Base-by-base conservation (phyloP, 169 alveolate species). In the Plasmodium yoelii region DNA sequence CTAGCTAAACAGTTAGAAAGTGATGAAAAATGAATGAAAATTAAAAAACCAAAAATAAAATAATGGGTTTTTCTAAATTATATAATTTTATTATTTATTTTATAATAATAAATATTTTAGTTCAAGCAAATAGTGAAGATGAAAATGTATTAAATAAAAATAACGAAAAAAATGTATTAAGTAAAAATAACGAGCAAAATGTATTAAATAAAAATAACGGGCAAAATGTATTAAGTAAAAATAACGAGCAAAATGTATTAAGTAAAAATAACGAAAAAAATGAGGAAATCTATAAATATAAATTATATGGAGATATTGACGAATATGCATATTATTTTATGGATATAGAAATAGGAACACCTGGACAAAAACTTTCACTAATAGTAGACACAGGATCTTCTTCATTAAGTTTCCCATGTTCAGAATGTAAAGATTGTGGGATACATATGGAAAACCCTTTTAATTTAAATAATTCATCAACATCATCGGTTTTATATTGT, bases 321-420 rank as follows among this genome's bases (percentile, higher is more conserved):
- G 88, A 94, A 47, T 82, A 73, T 68, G 96, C 96, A 1, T 94
- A 92, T 70, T 92, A 94, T 51, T 94, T 88, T 60, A 34, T 87
- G 13, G 73, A 74, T 47, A 24, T 94, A 22, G 92, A 88, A 15
- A 61, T 94, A 46, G 96, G 96, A 3, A 92, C 88, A 26, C 96
- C 95, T 2, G 80, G 70, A 18, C 93, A 84, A 19, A 70, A 73
- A 18, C 93, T 92, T 15, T 67, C 91, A n/a, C 53, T 92, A 13
- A 90, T 94, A 1, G 49, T 94, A n/a, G 96, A 94, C 87, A 94
- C 96, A 10, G 96, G 96, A 0, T 94, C 96, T 0, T 74, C 93
- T 24, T 69, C 88, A 1, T 55, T 94, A 53, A 88, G 90, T 55
- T 68, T 94, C 67, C 82, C 95, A 5, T 90, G 90, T 49, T 42